A percentile compares a stretch with the other conserved stretches of the same genome.
Conservation (phyloP, 176 grass and related monocot genomes). For the Zea luxurians region DNA sequence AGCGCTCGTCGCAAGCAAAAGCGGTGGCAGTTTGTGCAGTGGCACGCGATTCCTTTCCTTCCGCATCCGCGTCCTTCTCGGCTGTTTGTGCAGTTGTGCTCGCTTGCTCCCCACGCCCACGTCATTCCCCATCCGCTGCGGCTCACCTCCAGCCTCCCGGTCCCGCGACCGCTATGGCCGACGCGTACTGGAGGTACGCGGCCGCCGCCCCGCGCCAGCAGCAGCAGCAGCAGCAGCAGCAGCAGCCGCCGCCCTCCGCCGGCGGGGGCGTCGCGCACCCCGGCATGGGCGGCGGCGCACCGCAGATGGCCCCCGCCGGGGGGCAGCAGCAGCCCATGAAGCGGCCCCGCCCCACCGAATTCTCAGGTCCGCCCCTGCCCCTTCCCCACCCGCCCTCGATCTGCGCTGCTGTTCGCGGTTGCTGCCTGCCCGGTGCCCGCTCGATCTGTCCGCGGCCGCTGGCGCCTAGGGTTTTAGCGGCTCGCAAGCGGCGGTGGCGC, state of each 20-base stretch:
- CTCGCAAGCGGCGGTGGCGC: neutral
- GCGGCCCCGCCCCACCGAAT: slow-evolving; percentile 55
- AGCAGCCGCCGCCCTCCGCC: slow-evolving; percentile 17
- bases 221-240: slow-evolving; percentile 49
- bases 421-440: too few relatives aligned
- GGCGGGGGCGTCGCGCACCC: slow-evolving; percentile 11
- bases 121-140: neutral
- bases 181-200: slow-evolving; percentile 72
- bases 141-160: neutral
- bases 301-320: neutral
- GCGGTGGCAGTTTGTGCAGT: neutral
- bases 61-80: too few relatives aligned
- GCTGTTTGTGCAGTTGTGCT: too few relatives aligned
- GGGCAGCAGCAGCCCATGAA: slow-evolving; percentile 47
- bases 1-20: neutral
- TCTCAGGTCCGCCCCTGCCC: slow-evolving; percentile 38
- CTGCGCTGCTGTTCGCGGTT: too few relatives aligned
- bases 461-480: slow-evolving; percentile 2
- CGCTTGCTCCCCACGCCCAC: too few relatives aligned
- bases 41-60: neutral
- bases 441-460: neutral
- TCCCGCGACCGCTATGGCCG: slow-evolving; percentile 46
- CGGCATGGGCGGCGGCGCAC: slow-evolving; percentile 4
- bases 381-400: too few relatives aligned
- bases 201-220: slow-evolving; percentile 42